phyloP scores from a whole-genome alignment of 352 stramenopile species.

The Pythium aphanidermatum region DNA sequence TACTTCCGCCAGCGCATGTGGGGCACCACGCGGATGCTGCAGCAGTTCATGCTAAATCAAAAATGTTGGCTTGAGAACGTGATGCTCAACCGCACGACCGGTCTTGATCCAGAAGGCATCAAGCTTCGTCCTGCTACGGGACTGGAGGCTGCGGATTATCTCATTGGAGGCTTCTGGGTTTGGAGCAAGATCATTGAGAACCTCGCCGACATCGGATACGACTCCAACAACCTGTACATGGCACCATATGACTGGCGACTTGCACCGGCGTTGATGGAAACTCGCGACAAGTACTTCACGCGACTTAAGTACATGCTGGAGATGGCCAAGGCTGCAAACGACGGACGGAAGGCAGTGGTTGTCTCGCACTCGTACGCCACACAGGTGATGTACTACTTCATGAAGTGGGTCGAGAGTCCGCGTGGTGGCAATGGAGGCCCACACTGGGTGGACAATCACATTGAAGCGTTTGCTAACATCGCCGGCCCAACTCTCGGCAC shows the following conservation, averaged over 20 bases:
- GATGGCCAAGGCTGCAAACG: constrained; percentile 64
- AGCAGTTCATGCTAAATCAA: constrained; percentile 86
- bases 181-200: constrained; percentile 91
- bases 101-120: constrained; percentile 83
- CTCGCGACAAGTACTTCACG: constrained; percentile 87
- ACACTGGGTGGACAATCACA: constrained; percentile 91
- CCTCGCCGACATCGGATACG: constrained; percentile 90
- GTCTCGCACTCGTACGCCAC: constrained; percentile 91
- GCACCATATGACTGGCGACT: constrained; percentile 85
- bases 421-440: constrained; percentile 80
- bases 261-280: constrained; percentile 61
- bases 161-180: constrained; percentile 94
- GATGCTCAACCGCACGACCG: constrained; percentile 85
- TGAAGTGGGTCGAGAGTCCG: constrained; percentile 91
- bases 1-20: constrained; percentile 93
- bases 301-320: constrained; percentile 93
- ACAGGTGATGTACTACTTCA: constrained; percentile 92
- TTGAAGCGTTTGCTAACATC: constrained; percentile 92
- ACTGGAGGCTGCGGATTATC: constrained; percentile 91
- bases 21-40: constrained; percentile 85
- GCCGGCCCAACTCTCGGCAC: constrained; percentile 91
- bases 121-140: constrained; percentile 77
- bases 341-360: constrained; percentile 86
- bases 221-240: constrained; percentile 88
- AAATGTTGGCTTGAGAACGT: constrained; percentile 93